Conservation (phyloP, 2,329 filamentous ascomycete species). For the Passalora sequoiae region DNA sequence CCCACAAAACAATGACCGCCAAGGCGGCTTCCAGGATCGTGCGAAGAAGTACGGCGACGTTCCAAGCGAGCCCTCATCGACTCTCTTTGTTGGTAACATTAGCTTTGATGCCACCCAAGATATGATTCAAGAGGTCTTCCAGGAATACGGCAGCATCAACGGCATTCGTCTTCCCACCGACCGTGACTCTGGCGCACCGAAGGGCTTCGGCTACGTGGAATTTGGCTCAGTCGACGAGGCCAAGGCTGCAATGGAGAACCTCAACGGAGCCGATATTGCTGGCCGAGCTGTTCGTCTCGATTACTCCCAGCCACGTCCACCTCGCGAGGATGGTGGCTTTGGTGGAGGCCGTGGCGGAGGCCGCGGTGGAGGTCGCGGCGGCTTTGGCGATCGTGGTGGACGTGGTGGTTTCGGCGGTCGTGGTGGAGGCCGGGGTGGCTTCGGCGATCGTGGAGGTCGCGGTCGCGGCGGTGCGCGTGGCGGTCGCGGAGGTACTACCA, state of each 20-base stretch:
- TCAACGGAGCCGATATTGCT: slow-evolving; percentile 66
- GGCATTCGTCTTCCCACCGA: slow-evolving; percentile 86
- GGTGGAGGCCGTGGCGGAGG: slow-evolving; percentile 38
- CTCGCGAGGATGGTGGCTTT: slow-evolving; percentile 42
- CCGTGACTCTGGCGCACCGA: slow-evolving; percentile 73
- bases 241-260: slow-evolving; percentile 63
- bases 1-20: slow-evolving; percentile 48
- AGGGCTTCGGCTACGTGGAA: slow-evolving; percentile 89
- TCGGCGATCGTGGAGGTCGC: slow-evolving; percentile 48
- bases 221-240: slow-evolving; percentile 80
- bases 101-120: slow-evolving; percentile 79
- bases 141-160: slow-evolving; percentile 63
- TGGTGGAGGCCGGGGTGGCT: slow-evolving; percentile 37
- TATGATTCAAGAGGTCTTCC: slow-evolving; percentile 67
- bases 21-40: slow-evolving; percentile 42
- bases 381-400: slow-evolving; percentile 35
- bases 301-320: slow-evolving; percentile 64
- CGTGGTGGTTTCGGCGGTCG: slow-evolving; percentile 32
- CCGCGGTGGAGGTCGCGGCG: slow-evolving; percentile 38
- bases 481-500: slow-evolving; percentile 44
- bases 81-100: slow-evolving; percentile 87
- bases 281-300: slow-evolving; percentile 77
- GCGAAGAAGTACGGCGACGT: slow-evolving; percentile 69
- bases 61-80: slow-evolving; percentile 73
- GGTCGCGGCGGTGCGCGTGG: slow-evolving; percentile 48